Conservation (phyloP, 805 yeast species). For the Saccharomycopsis sp. region DNA sequence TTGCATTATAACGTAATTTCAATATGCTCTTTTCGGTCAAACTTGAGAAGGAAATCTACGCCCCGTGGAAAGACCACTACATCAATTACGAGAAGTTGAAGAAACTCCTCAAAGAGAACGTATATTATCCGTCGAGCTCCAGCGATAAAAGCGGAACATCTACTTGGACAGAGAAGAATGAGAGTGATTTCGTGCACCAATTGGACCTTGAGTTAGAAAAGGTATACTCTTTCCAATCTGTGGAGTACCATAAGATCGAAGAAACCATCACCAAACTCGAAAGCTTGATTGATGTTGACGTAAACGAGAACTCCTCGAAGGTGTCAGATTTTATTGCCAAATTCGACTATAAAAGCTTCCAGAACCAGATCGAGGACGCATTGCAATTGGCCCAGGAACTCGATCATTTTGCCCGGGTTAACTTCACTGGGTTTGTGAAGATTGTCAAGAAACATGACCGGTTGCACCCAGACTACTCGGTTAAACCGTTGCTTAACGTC, state of each 20-base stretch:
- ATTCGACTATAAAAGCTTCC: slow-evolving; percentile 58
- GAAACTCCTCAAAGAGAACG: slow-evolving; percentile 62
- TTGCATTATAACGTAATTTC: too few relatives aligned
- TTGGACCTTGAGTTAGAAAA: slow-evolving; percentile 68
- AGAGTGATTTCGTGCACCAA: slow-evolving; percentile 56
- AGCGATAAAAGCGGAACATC: slow-evolving; percentile 21
- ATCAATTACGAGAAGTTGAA: slow-evolving; percentile 61
- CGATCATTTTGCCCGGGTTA: slow-evolving; percentile 84
- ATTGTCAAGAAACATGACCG: slow-evolving; percentile 96
- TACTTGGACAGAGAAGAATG: slow-evolving; percentile 66
- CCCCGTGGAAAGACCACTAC: slow-evolving; percentile 81
- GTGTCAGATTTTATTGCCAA: slow-evolving; percentile 21
- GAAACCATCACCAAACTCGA: slow-evolving; percentile 61
- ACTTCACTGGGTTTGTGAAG: slow-evolving; percentile 91
- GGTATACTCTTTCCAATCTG: slow-evolving; percentile 65
- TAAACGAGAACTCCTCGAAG: slow-evolving; percentile 27
- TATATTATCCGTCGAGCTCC: slow-evolving; percentile 30
- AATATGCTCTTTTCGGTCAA: slow-evolving; percentile 82
- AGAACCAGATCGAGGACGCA: slow-evolving; percentile 63
- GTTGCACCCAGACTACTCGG: slow-evolving; percentile 80
- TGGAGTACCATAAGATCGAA: slow-evolving; percentile 63
- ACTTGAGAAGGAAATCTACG: slow-evolving; percentile 71
- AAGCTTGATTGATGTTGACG: slow-evolving; percentile 40
- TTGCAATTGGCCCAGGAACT: slow-evolving; percentile 74
- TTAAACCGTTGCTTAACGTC: slow-evolving; percentile 81